Evolutionary conservation across 352 stramenopile genomes (phyloP), one percentile per base, ranked within the genome.

Genomic region (Aphanomyces invadans): DNA sequence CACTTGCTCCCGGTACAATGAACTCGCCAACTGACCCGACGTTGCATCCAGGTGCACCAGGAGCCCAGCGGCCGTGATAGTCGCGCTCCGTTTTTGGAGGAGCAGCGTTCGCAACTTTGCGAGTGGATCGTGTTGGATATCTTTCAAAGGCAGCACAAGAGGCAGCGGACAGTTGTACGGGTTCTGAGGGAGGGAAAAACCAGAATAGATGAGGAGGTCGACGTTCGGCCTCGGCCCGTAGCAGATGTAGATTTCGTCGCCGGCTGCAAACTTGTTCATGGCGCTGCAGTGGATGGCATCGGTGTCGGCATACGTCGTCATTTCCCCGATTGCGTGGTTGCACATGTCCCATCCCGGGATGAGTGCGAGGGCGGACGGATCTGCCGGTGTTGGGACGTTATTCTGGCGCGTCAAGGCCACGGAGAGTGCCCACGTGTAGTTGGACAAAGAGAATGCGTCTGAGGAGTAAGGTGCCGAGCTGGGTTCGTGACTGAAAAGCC

Each of bases 381-480:
- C 28, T 3, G 19, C 26, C 1, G 39, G 36, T 26, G 65, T 51
- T 19, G 75, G 64, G 2, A 68, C 69, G 15, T 55, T 61, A 64
- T 87, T 87, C 64, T 87, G 79, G 9, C 79, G 74, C n/a, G 79
- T 87, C 25, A 87, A 71, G 54, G 79, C 79, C n/a, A 79, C 74
- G 1, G 76, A 71, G 1, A 86, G 44, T 0, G 79, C 77, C 79
- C 79, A 87, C 33, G 83, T 76, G 63, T 81, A 84, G 44, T 81
- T 81, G 26, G 67, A 64, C 12, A 86, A 59, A 26, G 78, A 84
- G 56, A 87, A 81, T n/a, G 68, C 54, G 0, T 73, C 52, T 28
- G 65, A 39, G 3, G 74, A 69, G 4, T 79, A 74, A 2, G 71
- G n/a, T n/a, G n/a, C 70, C 25, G 64, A 72, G 19, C 65, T 55